These are phyloP conservation scores for Boletus semigastroideus DNA, from an alignment of 1,284 basidiomycete species.

Conservation along the genomic window DNA sequence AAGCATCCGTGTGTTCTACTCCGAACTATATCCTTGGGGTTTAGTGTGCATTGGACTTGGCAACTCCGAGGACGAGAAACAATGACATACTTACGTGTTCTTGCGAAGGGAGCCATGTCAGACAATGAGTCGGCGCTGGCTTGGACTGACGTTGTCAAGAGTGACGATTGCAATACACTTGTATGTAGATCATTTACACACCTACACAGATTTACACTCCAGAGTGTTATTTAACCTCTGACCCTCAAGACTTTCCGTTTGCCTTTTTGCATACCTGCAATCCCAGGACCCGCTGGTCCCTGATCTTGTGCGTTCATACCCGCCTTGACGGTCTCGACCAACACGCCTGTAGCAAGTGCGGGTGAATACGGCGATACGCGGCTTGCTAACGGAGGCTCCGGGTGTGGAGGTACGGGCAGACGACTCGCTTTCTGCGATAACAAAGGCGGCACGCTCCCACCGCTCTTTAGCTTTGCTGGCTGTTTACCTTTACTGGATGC, in stretches of 20 bases:
- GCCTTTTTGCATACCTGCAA: constrained; percentile 57
- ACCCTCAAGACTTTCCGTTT: constrained; percentile 80
- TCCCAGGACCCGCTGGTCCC: constrained; percentile 33
- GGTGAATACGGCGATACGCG: constrained; percentile 69
- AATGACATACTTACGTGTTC: too few relatives aligned
- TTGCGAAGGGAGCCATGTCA: too few relatives aligned
- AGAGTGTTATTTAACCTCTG: constrained; percentile 42
- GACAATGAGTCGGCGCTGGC: background rate
- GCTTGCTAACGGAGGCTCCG: constrained; percentile 51
- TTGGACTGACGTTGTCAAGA: background rate
- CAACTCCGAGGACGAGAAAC: too few relatives aligned
- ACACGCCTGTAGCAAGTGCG: constrained; percentile 66
- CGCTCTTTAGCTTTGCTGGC: constrained; percentile 40
- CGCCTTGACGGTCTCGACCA: constrained; percentile 77
- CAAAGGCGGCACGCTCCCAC: constrained; percentile 26
- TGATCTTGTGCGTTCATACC: constrained; percentile 69
- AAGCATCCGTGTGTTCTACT: too few relatives aligned
- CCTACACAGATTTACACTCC: constrained; percentile 22
- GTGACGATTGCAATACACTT: constrained; percentile 21
- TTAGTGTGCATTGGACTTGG: too few relatives aligned
- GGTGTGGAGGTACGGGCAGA: constrained; percentile 52
- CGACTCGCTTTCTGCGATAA: constrained; percentile 28
- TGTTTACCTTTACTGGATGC: constrained; percentile 43
- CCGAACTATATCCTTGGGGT: too few relatives aligned
- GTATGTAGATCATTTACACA: constrained; percentile 22